These are phyloP conservation scores for Rhizopogon roseolus DNA, from an alignment of 768 basidiomycete genomes.

Conservation along the genomic window DNA sequence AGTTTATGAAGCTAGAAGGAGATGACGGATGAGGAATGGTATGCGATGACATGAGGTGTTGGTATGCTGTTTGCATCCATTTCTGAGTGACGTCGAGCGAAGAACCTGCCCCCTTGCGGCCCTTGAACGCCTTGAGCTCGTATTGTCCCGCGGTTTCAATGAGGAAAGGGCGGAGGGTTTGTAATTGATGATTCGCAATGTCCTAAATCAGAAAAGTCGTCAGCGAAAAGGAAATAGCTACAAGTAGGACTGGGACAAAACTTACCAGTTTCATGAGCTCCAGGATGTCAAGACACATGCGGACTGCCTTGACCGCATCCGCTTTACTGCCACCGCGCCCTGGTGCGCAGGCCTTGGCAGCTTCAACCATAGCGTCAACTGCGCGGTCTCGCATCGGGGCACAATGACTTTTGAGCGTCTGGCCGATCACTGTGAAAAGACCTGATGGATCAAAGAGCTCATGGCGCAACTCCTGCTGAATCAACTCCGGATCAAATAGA, in stretches of 20 bases:
- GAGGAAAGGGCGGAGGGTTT: constrained; percentile 88
- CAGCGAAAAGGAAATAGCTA: constrained; percentile 13
- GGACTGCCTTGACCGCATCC: constrained; percentile 68
- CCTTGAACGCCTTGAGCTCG: constrained; percentile 74
- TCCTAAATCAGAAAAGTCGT: constrained; percentile 49
- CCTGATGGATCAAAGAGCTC: constrained; percentile 74
- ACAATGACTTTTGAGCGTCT: constrained; percentile 83
- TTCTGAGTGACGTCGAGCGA: constrained; percentile 53
- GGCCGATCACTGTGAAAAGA: constrained; percentile 74
- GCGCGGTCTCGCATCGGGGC: constrained; percentile 88
- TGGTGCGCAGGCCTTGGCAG: constrained; percentile 55
- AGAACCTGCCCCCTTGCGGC: constrained; percentile 39
- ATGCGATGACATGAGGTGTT: constrained; percentile 35
- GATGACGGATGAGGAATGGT: constrained; percentile 40
- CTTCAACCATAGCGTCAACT: constrained; percentile 78
- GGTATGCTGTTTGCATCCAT: constrained; percentile 59
- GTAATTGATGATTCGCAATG: constrained; percentile 94
- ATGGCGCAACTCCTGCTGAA: constrained; percentile 77
- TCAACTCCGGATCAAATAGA: constrained; percentile 77
- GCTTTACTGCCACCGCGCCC: constrained; percentile 50
- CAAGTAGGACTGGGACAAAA: constrained; percentile 14
- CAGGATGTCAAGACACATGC: constrained; percentile 83
- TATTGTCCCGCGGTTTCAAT: constrained; percentile 74
- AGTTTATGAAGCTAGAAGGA: constrained; percentile 37
- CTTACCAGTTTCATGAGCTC: constrained; percentile 94